Base-by-base conservation (phyloP, 1,284 basidiomycete genomes). In the Porogramme epimiltina region DNA sequence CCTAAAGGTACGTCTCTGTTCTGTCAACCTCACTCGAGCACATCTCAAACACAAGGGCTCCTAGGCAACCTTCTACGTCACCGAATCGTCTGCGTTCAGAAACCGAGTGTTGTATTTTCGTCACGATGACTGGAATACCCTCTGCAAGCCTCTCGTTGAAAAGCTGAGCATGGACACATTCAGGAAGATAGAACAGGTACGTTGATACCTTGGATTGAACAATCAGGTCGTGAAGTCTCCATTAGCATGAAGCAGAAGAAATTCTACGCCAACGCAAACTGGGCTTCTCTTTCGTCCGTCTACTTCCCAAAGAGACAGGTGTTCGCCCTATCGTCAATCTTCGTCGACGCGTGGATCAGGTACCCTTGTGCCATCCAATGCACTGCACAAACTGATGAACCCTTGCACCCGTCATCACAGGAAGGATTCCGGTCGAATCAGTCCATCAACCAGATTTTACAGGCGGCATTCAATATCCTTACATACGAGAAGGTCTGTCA, bases 301-400 rank as follows among this genome's bases (percentile, higher is more conserved):
- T 99, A 1, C 73, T 98, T 23, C 97, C 96, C 0, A 99, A 99
- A 69, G 94, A 95, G 49, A 91, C 83, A 3, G 95, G 96, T 0
- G 93, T 98, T 3, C 80, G 97, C 26, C 95, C 95, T 0, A 97
- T 99, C 54, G 91, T 98, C 31, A 99, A 99, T 66, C 73, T 99
- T 31, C 82, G 88, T 13, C 79, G 89, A 26, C 85, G 85, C 56
- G 64, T 68, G 13, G 64, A 66, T 46, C 63, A 69, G 60, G 76
- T 74, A 54, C 48, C 55, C 54, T 23, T 16, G n/a, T n/a, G n/a
- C n/a, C 11, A 3, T 20, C 3, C n/a, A n/a, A n/a, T n/a, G n/a
- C n/a, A n/a, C n/a, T n/a, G n/a, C n/a, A n/a, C n/a, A n/a, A n/a
- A n/a, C n/a, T n/a, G n/a, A n/a, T n/a, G n/a, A n/a, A n/a, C n/a